Evolutionary conservation across 306 rosid genomes (phyloP).

Genomic region (Prunus mira): DNA sequence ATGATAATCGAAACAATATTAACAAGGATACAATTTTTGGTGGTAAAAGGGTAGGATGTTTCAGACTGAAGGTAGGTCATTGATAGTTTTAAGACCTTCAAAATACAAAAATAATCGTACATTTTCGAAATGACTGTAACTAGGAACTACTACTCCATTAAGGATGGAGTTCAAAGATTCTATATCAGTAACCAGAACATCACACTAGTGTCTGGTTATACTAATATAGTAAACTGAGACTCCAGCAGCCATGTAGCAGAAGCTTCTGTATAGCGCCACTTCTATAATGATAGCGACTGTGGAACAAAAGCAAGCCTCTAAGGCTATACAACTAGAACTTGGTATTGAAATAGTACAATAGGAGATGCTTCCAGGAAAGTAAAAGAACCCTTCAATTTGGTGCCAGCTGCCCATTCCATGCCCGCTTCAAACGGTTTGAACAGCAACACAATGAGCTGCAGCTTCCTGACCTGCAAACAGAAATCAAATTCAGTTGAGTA

Average conservation of each 20-base stretch:
- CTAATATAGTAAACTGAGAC: neutral
- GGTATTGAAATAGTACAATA: neutral
- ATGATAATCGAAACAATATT: no score
- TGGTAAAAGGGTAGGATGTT: neutral
- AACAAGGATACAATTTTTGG: neutral
- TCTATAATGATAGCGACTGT: neutral
- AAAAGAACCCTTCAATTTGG: neutral
- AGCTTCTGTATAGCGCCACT: neutral
- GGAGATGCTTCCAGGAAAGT: neutral
- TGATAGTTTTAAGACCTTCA: neutral
- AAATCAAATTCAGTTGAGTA: constrained; percentile 13
- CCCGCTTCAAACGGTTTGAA: neutral
- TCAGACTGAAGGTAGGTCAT: neutral
- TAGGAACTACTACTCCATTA: neutral
- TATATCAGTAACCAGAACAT: neutral
- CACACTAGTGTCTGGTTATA: neutral
- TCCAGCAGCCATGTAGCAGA: neutral
- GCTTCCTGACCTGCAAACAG: constrained; percentile 37
- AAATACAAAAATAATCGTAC: neutral
- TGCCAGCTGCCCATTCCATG: neutral
- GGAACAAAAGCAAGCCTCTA: neutral
- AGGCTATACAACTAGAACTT: neutral
- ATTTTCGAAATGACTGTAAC: neutral
- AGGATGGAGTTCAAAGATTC: neutral
- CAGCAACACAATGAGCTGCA: neutral